Evolutionary conservation across 257 asterid species (phyloP).

Genomic region (Verbascum thapsus): DNA sequence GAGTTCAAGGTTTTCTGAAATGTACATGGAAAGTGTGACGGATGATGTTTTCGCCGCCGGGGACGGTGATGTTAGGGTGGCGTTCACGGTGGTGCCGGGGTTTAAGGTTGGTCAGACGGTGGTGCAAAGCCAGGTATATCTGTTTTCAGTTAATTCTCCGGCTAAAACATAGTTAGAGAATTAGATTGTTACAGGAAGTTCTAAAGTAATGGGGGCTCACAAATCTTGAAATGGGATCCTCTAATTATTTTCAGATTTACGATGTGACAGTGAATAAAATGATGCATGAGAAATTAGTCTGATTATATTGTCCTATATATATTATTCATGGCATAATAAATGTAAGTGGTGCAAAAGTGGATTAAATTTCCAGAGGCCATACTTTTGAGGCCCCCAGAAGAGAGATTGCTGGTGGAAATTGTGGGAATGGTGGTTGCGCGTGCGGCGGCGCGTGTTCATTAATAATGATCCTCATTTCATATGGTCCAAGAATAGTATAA

Average conservation of each 20-base stretch:
- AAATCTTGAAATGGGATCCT: no score
- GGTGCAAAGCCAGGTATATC: constrained; percentile 91
- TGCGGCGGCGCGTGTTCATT: constrained; percentile 35
- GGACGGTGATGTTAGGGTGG: constrained; percentile 60
- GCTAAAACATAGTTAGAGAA: constrained; percentile 31
- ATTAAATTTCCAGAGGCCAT: not conserved
- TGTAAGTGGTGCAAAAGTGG: no score
- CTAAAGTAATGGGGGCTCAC: no score
- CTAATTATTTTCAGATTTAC: no score
- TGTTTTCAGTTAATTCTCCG: constrained; percentile 43
- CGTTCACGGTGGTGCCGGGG: constrained; percentile 94
- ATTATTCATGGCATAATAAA: no score
- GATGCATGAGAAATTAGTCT: no score
- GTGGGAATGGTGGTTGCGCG: no score
- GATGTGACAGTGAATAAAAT: no score
- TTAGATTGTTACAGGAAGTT: no score
- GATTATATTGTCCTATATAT: no score
- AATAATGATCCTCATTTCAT: constrained; percentile 22
- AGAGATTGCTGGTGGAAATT: not conserved
- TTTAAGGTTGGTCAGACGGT: constrained; percentile 73
- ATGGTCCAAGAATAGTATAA: constrained; percentile 32
- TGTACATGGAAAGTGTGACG: constrained; percentile 82
- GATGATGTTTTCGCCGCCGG: constrained; percentile 57
- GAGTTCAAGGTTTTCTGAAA: constrained; percentile 63
- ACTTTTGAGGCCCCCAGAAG: no score